Conservation (phyloP, 2,329 filamentous ascomycete species). For the Ilyonectria sp. region DNA sequence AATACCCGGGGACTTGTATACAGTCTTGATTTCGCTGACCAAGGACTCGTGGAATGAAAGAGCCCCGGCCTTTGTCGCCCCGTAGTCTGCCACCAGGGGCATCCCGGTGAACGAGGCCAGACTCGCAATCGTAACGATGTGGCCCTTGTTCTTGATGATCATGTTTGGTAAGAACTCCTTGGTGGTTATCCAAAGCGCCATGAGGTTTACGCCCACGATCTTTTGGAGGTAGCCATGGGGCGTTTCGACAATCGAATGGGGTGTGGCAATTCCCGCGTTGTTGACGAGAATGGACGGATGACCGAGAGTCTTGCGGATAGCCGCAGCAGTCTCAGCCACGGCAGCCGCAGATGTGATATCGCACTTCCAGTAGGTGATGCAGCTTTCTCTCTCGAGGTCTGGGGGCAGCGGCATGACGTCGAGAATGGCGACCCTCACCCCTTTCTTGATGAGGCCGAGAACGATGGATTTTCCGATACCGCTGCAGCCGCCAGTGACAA, state of each 20-base stretch:
- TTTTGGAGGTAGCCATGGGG: constrained; percentile 69
- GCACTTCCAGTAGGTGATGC: constrained; percentile 75
- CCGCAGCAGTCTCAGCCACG: constrained; percentile 63
- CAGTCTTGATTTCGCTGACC: constrained; percentile 65
- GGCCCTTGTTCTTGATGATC: constrained; percentile 74
- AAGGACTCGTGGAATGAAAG: constrained; percentile 76
- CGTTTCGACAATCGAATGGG: constrained; percentile 69
- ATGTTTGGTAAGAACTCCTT: constrained; percentile 76
- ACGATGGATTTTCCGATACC: constrained; percentile 78
- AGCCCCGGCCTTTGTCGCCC: constrained; percentile 73
- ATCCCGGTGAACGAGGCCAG: constrained; percentile 71
- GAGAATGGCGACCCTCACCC: constrained; percentile 77
- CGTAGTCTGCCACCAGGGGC: constrained; percentile 75
- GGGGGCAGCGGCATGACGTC: constrained; percentile 63
- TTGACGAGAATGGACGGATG: constrained; percentile 77
- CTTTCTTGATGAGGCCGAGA: constrained; percentile 69
- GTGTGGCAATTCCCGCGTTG: constrained; percentile 74
- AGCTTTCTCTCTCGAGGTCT: constrained; percentile 47
- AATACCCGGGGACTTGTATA: constrained; percentile 73
- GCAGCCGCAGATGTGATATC: constrained; percentile 69
- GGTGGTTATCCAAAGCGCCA: constrained; percentile 74
- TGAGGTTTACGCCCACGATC: constrained; percentile 76
- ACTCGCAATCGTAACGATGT: constrained; percentile 78
- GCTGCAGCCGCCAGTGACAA: constrained; percentile 80
- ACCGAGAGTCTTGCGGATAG: constrained; percentile 68